Base-by-base conservation (phyloP, 2,329 filamentous ascomycete genomes). In the Podosphaera leucotricha region DNA sequence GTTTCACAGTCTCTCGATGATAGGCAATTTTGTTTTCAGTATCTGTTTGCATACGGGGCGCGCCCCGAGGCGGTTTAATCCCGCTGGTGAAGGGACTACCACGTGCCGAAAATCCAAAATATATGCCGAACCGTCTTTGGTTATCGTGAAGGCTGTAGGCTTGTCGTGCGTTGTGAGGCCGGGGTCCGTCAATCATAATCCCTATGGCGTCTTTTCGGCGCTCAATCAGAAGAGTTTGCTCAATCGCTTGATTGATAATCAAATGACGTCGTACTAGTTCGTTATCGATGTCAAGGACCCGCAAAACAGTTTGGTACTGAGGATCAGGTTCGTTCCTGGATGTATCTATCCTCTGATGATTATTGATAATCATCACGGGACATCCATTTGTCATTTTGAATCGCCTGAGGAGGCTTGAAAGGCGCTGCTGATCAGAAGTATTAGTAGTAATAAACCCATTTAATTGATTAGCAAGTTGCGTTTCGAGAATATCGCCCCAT, bases 401-500 rank as follows among this genome's bases (percentile, higher is more conserved):
- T 43, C 64, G 65, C 35, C 68, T 68, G 58, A 15, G 66, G 20
- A 46, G 18, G 1, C 38, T 35, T 13, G 45, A 69, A 2, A 98
- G 65, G 6, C 72, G 66, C n/a, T 67, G 66, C 57, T 83, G 76
- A 56, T 98, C 90, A 11, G 66, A 61, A 54, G 81, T 83, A 58
- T 66, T 83, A 5, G 73, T 77, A 37, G 94, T 86, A 43, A 92
- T 71, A 55, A 95, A 98, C 1, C 72, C 75, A 48, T 75, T 79
- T 26, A 95, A 63, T 0, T 64, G 66, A 2, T 60, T 61, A n/a
- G 82, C 82, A 39, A 93, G 68, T 1, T 72, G 72, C 49, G 71
- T 79, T 57, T 98, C 90, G 13, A 98, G 60, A 38, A 92, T 75
- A 0, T 72, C 70, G 1, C 78, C 80, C 90, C 90, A 98, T 52